Evolutionary conservation across 2,329 filamentous ascomycete species (phyloP).

Genomic region (Fusarium proliferatum): DNA sequence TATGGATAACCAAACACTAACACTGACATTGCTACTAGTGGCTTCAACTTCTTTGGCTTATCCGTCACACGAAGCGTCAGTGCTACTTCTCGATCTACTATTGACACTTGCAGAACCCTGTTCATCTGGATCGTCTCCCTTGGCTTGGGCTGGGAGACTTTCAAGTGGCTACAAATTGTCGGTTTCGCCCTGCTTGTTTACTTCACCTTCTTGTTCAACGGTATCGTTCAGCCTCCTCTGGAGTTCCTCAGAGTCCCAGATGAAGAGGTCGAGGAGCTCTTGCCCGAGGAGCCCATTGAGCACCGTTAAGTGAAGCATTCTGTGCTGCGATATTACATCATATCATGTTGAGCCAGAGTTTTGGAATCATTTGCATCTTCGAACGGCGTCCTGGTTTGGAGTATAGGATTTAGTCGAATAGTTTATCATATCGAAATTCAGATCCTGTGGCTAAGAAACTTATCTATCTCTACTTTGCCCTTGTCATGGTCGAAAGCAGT

Average conservation of each 20-base stretch:
- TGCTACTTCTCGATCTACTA: slow-evolving; percentile 93
- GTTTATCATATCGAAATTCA: slow-evolving; percentile 5
- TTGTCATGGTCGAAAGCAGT: slow-evolving; percentile 24
- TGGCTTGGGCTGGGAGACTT: slow-evolving; percentile 93
- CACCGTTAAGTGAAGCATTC: slow-evolving; percentile 56
- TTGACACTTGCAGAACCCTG: slow-evolving; percentile 95
- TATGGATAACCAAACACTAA: slow-evolving; percentile 15
- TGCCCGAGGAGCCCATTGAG: slow-evolving; percentile 88
- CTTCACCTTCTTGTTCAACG: slow-evolving; percentile 96
- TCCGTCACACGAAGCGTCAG: slow-evolving; percentile 91
- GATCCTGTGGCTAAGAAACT: background rate
- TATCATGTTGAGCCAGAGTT: background rate
- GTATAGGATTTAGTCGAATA: slow-evolving; percentile 4
- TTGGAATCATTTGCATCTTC: background rate
- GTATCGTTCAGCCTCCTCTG: slow-evolving; percentile 86
- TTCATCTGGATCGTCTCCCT: slow-evolving; percentile 99
- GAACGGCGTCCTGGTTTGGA: slow-evolving; percentile 17
- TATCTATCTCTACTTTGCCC: background rate
- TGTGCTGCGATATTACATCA: background rate
- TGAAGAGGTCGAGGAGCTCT: slow-evolving; percentile 69
- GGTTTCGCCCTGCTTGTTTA: slow-evolving; percentile 94
- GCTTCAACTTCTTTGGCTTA: slow-evolving; percentile 98
- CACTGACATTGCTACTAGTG: slow-evolving; percentile 61
- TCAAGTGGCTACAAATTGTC: slow-evolving; percentile 95
- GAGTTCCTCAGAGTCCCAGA: slow-evolving; percentile 68